phyloP scores from a whole-genome alignment of 164 flowering plant species.

The Malania oleifera region DNA sequence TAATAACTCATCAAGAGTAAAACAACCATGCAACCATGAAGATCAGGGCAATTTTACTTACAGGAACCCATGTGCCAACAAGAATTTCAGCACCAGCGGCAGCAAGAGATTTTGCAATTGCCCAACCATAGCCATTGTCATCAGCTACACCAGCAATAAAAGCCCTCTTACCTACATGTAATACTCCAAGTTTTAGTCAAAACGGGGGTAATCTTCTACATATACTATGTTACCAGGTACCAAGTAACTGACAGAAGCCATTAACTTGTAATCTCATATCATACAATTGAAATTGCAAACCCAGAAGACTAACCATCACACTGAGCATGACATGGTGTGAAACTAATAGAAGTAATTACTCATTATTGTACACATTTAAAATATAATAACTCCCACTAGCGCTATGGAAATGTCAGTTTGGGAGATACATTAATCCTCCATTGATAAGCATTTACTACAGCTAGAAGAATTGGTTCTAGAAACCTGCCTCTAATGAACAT shows the following conservation, averaged over 20 bases:
- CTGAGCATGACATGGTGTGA: not conserved
- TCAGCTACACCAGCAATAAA: constrained; percentile 97
- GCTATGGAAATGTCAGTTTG: too few relatives aligned
- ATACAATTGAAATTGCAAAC: not conserved
- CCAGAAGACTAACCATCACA: too few relatives aligned
- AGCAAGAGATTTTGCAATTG: constrained; percentile 97
- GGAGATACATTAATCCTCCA: too few relatives aligned
- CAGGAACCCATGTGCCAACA: constrained; percentile 98
- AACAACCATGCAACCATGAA: too few relatives aligned
- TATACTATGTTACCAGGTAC: not conserved
- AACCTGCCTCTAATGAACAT: too few relatives aligned
- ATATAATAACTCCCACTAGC: not conserved
- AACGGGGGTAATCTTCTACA: not conserved
- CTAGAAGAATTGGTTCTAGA: too few relatives aligned
- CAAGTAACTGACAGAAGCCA: not conserved
- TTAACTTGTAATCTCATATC: not conserved
- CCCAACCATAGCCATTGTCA: constrained; percentile 99
- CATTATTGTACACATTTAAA: not conserved
- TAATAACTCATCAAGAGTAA: too few relatives aligned
- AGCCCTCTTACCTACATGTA: constrained; percentile 74
- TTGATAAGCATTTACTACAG: too few relatives aligned
- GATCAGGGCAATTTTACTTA: constrained; percentile 34
- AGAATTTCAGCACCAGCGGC: constrained; percentile 99
- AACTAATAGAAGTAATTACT: not conserved
- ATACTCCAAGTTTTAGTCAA: not conserved